phyloP scores from a whole-genome alignment of 371 early-diverging fungal genomes.

The Mortierella sp. region DNA sequence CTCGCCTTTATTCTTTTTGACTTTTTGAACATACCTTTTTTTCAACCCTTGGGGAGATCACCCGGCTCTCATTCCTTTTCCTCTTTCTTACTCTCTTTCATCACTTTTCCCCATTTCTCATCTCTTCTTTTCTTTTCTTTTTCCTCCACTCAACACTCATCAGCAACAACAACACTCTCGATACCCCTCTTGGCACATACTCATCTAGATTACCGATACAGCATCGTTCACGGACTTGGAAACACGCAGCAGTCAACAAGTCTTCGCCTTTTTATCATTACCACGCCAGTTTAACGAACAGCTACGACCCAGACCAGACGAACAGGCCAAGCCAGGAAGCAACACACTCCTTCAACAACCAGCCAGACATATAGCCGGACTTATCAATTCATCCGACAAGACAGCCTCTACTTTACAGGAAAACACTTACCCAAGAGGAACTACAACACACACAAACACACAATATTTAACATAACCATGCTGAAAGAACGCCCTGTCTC shows the following conservation, averaged over 20 bases:
- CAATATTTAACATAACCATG: neutral
- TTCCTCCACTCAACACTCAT: neutral
- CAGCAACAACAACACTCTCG: conserved; percentile 3
- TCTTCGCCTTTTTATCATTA: neutral
- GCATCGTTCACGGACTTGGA: no score
- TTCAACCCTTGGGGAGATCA: no score
- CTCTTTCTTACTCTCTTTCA: no score
- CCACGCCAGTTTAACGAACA: no score
- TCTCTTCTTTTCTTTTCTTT: neutral
- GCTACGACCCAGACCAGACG: no score
- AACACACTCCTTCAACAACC: no score
- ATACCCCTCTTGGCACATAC: neutral
- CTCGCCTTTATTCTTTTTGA: neutral
- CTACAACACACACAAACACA: neutral
- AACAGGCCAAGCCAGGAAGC: no score
- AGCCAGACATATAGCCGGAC: no score
- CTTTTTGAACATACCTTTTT: neutral
- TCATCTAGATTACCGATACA: no score
- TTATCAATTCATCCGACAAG: no score
- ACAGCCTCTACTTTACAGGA: no score
- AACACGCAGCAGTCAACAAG: no score
- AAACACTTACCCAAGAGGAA: neutral
- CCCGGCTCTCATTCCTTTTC: conserved; percentile 5
- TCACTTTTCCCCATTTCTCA: neutral
- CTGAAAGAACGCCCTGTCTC: conserved; percentile 21